Evolutionary conservation across 768 basidiomycete genomes (phyloP).

Genomic region (Podaxis sp.): DNA sequence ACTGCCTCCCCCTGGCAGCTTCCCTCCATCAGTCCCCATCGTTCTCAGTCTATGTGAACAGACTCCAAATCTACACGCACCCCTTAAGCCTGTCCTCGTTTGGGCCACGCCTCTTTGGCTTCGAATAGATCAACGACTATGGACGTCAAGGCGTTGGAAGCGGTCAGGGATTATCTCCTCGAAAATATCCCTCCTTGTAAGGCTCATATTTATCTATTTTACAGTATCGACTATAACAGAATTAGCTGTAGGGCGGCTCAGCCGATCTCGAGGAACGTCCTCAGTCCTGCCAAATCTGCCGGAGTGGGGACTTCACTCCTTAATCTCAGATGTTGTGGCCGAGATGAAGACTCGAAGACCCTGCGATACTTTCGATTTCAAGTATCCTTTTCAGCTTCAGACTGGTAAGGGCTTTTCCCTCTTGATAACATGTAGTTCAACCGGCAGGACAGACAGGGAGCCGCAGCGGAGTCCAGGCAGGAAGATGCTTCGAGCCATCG

Average conservation of each 20-base stretch:
- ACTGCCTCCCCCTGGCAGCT: no score
- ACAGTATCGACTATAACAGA: neutral
- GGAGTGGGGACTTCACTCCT: neutral
- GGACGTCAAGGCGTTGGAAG: neutral
- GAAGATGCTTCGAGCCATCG: constrained; percentile 7
- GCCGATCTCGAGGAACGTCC: neutral
- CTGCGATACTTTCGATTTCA: neutral
- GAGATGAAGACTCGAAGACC: constrained; percentile 8
- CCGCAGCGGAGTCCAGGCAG: neutral
- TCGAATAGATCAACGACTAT: neutral
- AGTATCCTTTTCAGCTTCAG: neutral
- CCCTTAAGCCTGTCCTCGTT: neutral
- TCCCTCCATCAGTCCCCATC: no score
- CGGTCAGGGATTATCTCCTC: neutral
- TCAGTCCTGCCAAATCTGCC: neutral
- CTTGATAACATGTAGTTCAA: neutral
- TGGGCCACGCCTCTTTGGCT: neutral
- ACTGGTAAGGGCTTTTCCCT: neutral
- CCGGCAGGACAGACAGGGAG: neutral
- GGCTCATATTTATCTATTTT: neutral
- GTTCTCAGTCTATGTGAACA: no score
- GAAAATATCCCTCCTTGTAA: constrained; percentile 5
- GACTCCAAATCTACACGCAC: no score
- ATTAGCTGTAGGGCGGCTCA: constrained; percentile 1
- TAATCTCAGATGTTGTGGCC: neutral